Base-by-base conservation (phyloP, 139 green algal genomes). In the Coelastrella sp. region DNA sequence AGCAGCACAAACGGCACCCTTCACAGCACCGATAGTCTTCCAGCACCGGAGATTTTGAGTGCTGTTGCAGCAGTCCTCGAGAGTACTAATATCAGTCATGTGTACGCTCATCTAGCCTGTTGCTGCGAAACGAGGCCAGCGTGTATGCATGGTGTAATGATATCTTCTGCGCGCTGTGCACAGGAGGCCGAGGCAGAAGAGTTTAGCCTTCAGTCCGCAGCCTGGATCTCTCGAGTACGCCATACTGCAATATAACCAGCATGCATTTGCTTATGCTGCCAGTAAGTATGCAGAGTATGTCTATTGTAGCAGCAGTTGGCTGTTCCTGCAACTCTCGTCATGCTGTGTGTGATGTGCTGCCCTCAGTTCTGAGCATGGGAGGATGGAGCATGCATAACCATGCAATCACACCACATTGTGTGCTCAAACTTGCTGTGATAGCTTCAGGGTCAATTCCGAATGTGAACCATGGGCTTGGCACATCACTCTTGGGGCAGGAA, bases 141-240 rank as follows among this genome's bases (percentile, higher is more conserved):
- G 35, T 49, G 35, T 49, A 49, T 49, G 19, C 68, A 76, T 76
- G 68, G 68, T 15, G 68, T 8, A 76, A 57, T 80, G 7, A 80
- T 58, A 58, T 11, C 35, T 63, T 8, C 27, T 65, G 8, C 24
- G 12, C 65, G 49, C 61, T 81, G 84, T 49, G 35, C 35, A 49
- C 84, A 88, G 84, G 68, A 66, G 49, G 68, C 49, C 68, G 9
- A 80, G 84, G 49, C 68, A 56, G 49, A 49, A 76, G 9, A 17
- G 11, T 10, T 12, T 25, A 22, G 20, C 12, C 11, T 68, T 88
- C 35, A 24, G 25, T n/a, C 58, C 84, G 19, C 24, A 35, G n/a
- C 35, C 84, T 10, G 84, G 84, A 4, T 72, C 84, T 19, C 68
- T 88, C 49, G 68, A 88, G 61, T n/a, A 80, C 14, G 68, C 35